These are phyloP conservation scores for Picochlorum sp. DNA, from an alignment of 139 green algal species.

Conservation along the genomic window DNA sequence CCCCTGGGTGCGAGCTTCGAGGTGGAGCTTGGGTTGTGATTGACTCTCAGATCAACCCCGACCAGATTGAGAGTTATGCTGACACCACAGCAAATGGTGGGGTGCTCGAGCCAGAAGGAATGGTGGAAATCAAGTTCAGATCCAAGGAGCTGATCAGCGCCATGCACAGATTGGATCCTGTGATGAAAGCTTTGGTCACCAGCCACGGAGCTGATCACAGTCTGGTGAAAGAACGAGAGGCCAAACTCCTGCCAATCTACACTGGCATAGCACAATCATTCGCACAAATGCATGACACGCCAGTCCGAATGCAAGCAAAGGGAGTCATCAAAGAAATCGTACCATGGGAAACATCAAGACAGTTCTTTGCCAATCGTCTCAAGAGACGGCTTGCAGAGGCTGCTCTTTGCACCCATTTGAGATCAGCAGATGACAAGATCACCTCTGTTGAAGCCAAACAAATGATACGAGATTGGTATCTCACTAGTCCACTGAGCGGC, in stretches of 20 bases:
- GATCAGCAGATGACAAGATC: slow-evolving; percentile 26
- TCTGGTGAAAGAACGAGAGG: slow-evolving; percentile 51
- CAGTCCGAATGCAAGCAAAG: slow-evolving; percentile 85
- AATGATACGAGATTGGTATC: slow-evolving; percentile 33
- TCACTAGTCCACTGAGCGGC: slow-evolving; percentile 1
- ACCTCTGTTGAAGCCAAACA: slow-evolving; percentile 8
- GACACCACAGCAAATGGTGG: slow-evolving; percentile 69
- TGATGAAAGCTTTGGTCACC: slow-evolving; percentile 42
- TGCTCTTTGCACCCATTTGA: slow-evolving; percentile 47
- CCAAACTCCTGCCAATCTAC: slow-evolving; percentile 78
- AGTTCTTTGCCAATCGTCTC: slow-evolving; percentile 78
- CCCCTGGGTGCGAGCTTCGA: slow-evolving; percentile 82
- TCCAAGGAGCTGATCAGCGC: slow-evolving; percentile 60
- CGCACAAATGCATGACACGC: slow-evolving; percentile 94
- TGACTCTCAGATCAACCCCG: slow-evolving; percentile 86
- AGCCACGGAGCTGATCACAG: slow-evolving; percentile 18
- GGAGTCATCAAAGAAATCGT: slow-evolving; percentile 80
- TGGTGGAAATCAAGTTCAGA: slow-evolving; percentile 98
- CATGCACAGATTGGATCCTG: slow-evolving; percentile 85
- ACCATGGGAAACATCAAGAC: slow-evolving; percentile 68
- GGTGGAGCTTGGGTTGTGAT: slow-evolving; percentile 98
- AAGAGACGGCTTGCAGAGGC: slow-evolving; percentile 63
- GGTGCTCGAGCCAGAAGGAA: slow-evolving; percentile 93
- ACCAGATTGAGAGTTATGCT: slow-evolving; percentile 76
- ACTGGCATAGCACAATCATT: slow-evolving; percentile 78